Evolutionary conservation across 768 basidiomycete genomes (phyloP), one percentile per base, ranked within the genome.

Genomic region (Ramaria rubella): DNA sequence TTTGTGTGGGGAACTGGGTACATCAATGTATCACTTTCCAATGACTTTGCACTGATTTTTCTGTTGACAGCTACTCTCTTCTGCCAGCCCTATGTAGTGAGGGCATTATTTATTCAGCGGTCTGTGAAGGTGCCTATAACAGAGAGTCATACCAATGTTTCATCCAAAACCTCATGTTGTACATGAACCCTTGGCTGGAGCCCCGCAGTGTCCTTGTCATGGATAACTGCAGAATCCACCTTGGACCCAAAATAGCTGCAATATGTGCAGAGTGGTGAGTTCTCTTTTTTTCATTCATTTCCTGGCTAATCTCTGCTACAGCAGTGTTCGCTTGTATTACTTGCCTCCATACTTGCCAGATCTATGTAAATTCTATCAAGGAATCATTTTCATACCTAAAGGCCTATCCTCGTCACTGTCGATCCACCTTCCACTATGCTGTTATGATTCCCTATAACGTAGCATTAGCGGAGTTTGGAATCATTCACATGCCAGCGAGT

Each of bases 31-130:
- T 50, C 30, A 11, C n/a, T 50, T n/a, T 38, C 11, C 36, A 38
- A 11, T 11, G n/a, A 11, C n/a, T 30, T 26, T 50, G 9, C 9
- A 23, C 30, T 15, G 21, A 7, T 7, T n/a, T n/a, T 11, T 11
- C n/a, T 11, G n/a, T 38, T n/a, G 11, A 11, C 21, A 67, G 65
- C 33, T 73, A 70, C 56, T 74, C 72, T 1, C 56, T 75, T 3
- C 62, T 74, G 0, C 73, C 73, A 6, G 73, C 73, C 6, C 12
- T 74, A n/a, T n/a, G n/a, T n/a, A n/a, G n/a, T n/a, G n/a, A n/a
- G n/a, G n/a, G n/a, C n/a, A n/a, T n/a, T n/a, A n/a, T n/a, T n/a
- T n/a, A n/a, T n/a, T n/a, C n/a, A n/a, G n/a, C n/a, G n/a, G n/a
- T n/a, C n/a, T n/a, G n/a, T n/a, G n/a, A n/a, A n/a, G n/a, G n/a